Base-by-base conservation (phyloP, 495 filamentous ascomycete genomes). In the Delitschia confertaspora region DNA sequence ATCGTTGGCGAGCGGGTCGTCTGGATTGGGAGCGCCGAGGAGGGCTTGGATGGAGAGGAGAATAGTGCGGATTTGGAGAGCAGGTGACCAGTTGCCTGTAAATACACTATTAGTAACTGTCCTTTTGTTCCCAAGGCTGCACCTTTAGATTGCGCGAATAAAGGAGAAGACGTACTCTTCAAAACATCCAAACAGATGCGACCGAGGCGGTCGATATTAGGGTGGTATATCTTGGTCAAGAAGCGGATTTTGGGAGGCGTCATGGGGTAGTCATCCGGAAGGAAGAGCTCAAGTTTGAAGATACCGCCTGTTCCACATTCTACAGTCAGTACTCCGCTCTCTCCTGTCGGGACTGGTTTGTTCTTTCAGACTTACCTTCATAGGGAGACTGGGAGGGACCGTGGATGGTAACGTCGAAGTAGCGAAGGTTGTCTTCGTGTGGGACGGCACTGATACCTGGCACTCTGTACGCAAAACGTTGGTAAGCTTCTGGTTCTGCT, bases 221-320 rank as follows among this genome's bases (percentile, higher is more conserved):
- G 91, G 60, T 99, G 91, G 63, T 95, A 99, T 63, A 99, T 99
- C 66, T 94, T 95, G 51, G 91, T 99, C 14, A 99, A 67, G 66
- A 99, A 99, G 27, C 91, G 83, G 51, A 99, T 95, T 69, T 95
- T 95, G 9, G 91, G 91, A 20, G 91, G 91, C 24, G 86, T 93
- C 91, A 99, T 99, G 7, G 91, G 91, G 59, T 99, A 99, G 66
- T 99, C 91, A 58, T 99, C 91, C 24, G 91, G 93, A n/a, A 99
- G 73, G 67, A 99, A 99, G 6, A 99, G 75, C 65, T 99, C 91
- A 44, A 95, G 85, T 60, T 88, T 87, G 73, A 99, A 99, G 53
- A 94, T 76, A 36, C 91, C 91, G 54, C 85, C 91, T 93, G 42
- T 58, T 27, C 36, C 40, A 23, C 20, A 34, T 8, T 49, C 33